Evolutionary conservation across 2,329 filamentous ascomycete species (phyloP), one percentile per base, ranked within the genome.

Genomic region (Trichoderma brevicompactum): DNA sequence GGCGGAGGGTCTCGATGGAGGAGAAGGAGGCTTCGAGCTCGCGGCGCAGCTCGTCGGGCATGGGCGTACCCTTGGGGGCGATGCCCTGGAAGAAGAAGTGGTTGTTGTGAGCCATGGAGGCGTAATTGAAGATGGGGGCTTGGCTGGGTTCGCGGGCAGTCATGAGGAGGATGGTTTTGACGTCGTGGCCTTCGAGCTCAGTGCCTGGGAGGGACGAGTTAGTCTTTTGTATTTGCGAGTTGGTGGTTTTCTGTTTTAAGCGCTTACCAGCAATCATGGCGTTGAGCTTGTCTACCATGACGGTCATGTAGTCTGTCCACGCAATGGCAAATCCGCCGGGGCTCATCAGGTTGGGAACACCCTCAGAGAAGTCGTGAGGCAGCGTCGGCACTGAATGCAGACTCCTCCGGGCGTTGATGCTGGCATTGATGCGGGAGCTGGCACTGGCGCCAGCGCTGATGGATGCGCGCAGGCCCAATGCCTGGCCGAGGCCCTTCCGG

Each of bases 81-180:
- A 81, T 75, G 73, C 83, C 79, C 70, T 85, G 77, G 84, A 94
- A 94, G 86, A 92, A 94, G 82, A 92, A 90, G 75, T 88, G 81
- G 77, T 88, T 97, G 86, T 98, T 98, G 84, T 92, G 90, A 64
- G 92, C 92, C 91, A 96, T 96, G 72, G 92, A 96, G 77, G 95
- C 95, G 77, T 96, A 87, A 85, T 98, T 99, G 88, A 99, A 99
- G 76, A 90, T 82, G 71, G 89, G 84, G 48, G 95, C 95, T 68
- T 86, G 83, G 70, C 84, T 83, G 50, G 94, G 90, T 73, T 95
- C 87, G 77, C 93, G 92, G 67, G 94, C 91, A 66, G 89, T 89
- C 73, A 87, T 83, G 73, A 94, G 83, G 74, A 91, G 79, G 74
- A 97, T 88, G 53, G 87, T 82, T 78, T 91, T 88, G 67, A 87